These are phyloP conservation scores for Leersia perrieri DNA, from an alignment of 176 grass and related monocot genomes.

Conservation along the genomic window DNA sequence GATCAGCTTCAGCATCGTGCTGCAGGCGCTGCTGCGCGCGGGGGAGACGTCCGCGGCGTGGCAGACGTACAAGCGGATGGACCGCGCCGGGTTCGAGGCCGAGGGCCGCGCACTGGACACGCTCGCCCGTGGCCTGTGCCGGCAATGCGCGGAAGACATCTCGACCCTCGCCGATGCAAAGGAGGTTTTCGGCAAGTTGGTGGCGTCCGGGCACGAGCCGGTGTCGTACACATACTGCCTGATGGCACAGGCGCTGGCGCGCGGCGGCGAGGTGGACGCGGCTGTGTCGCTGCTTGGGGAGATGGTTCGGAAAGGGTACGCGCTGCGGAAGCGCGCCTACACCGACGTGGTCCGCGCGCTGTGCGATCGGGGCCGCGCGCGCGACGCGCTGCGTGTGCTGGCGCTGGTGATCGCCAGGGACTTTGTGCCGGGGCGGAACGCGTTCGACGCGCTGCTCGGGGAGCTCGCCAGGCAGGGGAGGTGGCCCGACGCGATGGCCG, in stretches of 20 bases:
- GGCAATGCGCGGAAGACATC: conserved; percentile 42
- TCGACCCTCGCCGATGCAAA: conserved; percentile 48
- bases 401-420: conserved; percentile 55
- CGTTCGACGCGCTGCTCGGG: conserved; percentile 69
- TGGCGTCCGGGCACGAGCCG: conserved; percentile 47
- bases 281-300: conserved; percentile 60
- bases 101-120: conserved; percentile 69
- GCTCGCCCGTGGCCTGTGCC: conserved; percentile 64
- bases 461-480: conserved; percentile 57
- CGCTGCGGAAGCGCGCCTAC: conserved; percentile 74
- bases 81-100: conserved; percentile 54
- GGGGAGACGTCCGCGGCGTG: conserved; percentile 55
- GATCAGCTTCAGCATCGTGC: conserved; percentile 72
- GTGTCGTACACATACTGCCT: conserved; percentile 79
- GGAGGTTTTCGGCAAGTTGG: conserved; percentile 53
- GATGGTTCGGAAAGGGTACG: conserved; percentile 61
- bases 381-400: conserved; percentile 65
- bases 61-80: conserved; percentile 68
- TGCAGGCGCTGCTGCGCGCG: conserved; percentile 56
- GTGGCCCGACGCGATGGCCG: conserved; percentile 54
- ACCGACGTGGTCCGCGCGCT: conserved; percentile 74
- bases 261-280: conserved; percentile 67
- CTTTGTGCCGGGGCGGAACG: conserved; percentile 63
- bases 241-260: conserved; percentile 86
- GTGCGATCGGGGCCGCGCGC: conserved; percentile 51